Evolutionary conservation across 306 rosid genomes (phyloP), one percentile per base, ranked within the genome.

Genomic region (Canavalia ensiformis): DNA sequence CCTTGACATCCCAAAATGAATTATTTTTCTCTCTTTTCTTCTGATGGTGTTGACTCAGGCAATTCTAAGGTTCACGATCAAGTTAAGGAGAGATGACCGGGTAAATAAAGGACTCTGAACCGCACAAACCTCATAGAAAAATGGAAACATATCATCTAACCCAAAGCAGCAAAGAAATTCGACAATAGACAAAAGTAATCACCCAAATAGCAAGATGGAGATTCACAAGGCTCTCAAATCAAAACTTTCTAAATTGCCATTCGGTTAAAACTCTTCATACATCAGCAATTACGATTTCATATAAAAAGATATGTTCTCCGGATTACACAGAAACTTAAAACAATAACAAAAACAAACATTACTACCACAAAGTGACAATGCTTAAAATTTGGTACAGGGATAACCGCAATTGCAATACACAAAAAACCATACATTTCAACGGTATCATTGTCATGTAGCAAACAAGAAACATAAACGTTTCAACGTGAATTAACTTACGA

Each of bases 401-500:
- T 51, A 64, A 28, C 8, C 37, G 42, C 8, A 50, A 79, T 41
- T 37, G 44, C 44, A 68, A 65, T 11, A 42, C 64, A 37, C 30
- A 35, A 63, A 74, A 75, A 11, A 65, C 45, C 9, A 56, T 68
- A 62, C 70, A 80, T 62, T 45, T 62, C 47, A 72, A 34, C 7
- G 41, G 4, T 9, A 31, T 45, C 6, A 60, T 5, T 44, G 42
- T 71, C 64, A 55, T 9, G 39, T 4, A 41, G 52, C 45, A 81
- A 57, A 81, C 45, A 33, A 69, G 34, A 39, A 72, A 64, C 67
- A 70, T 35, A 63, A 52, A 8, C 8, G 13, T 51, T 18, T 18
- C 25, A 39, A 0, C 18, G 56, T 45, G 35, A 75, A 72, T 57
- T 6, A 44, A 89, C 97, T 88, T 62, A 93, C 99, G 75, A 86